A percentile compares a stretch with the other conserved stretches of the same genome.
Conservation (phyloP, 352 stramenopile species). For the Pythium chondricola region DNA sequence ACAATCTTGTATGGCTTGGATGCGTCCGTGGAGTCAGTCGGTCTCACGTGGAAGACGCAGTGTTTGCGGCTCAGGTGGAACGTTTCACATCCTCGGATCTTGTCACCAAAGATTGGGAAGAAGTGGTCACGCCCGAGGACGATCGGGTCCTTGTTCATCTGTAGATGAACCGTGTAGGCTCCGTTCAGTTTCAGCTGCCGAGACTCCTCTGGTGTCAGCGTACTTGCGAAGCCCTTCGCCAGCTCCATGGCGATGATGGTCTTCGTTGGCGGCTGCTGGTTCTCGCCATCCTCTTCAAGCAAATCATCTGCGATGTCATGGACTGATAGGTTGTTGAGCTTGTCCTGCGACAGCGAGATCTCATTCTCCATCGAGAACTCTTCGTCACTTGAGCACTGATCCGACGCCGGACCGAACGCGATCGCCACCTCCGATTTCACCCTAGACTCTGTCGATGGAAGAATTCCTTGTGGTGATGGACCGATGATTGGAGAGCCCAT, state of each 20-base stretch:
- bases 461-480: background rate
- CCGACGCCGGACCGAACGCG: constrained; percentile 19
- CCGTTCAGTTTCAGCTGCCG: constrained; percentile 40
- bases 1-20: constrained; percentile 33
- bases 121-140: constrained; percentile 49
- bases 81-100: constrained; percentile 45
- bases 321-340: constrained; percentile 58
- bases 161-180: constrained; percentile 37
- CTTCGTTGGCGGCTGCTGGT: constrained; percentile 13
- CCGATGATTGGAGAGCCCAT: background rate
- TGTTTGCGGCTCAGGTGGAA: constrained; percentile 55
- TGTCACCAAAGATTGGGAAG: constrained; percentile 59
- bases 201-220: constrained; percentile 34
- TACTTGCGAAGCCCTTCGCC: constrained; percentile 31
- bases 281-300: constrained; percentile 12
- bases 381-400: constrained; percentile 48
- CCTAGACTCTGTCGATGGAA: constrained; percentile 3
- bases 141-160: constrained; percentile 19
- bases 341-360: constrained; percentile 63
- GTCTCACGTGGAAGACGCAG: constrained; percentile 55
- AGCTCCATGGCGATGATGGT: constrained; percentile 28
- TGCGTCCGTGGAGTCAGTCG: constrained; percentile 16
- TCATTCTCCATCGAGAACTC: constrained; percentile 51
- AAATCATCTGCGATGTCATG: constrained; percentile 35
- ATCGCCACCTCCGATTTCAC: constrained; percentile 11